phyloP scores from a whole-genome alignment of 352 stramenopile genomes.

The Phytophthora pisi region DNA sequence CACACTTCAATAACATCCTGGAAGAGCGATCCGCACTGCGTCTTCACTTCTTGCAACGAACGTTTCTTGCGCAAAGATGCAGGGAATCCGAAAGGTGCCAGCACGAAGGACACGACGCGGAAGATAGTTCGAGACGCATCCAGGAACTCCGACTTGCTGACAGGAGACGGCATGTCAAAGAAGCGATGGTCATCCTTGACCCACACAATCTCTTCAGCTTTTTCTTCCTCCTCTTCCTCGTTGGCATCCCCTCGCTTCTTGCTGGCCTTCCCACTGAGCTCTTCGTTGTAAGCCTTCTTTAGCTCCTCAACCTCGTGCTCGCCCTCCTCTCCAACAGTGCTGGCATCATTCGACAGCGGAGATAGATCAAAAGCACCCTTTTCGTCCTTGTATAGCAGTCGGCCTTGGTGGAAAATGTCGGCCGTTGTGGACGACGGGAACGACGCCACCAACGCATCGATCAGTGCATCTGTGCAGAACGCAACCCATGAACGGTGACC shows the following conservation, averaged over 20 bases:
- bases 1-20: constrained; percentile 88
- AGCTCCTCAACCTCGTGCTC: constrained; percentile 35
- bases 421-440: constrained; percentile 45
- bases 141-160: constrained; percentile 74
- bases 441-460: constrained; percentile 40
- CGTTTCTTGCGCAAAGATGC: constrained; percentile 56
- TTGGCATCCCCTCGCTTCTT: constrained; percentile 29
- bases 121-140: constrained; percentile 72
- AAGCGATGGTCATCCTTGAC: constrained; percentile 60
- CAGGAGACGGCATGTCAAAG: constrained; percentile 81
- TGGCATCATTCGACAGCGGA: constrained; percentile 17
- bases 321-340: constrained; percentile 1
- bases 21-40: constrained; percentile 73
- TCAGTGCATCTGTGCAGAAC: constrained; percentile 49
- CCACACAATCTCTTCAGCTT: constrained; percentile 54
- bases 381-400: constrained; percentile 51
- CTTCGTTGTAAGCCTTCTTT: constrained; percentile 51
- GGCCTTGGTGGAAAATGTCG: constrained; percentile 51
- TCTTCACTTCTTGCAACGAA: constrained; percentile 75
- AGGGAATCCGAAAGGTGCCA: constrained; percentile 83
- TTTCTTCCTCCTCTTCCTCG: constrained; percentile 29
- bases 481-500: constrained; percentile 42
- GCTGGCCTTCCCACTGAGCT: constrained; percentile 45
- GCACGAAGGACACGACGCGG: constrained; percentile 78
- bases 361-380: constrained; percentile 71